Conservation (phyloP, 2,329 filamentous ascomycete genomes). For the Podosphaera fusca region DNA sequence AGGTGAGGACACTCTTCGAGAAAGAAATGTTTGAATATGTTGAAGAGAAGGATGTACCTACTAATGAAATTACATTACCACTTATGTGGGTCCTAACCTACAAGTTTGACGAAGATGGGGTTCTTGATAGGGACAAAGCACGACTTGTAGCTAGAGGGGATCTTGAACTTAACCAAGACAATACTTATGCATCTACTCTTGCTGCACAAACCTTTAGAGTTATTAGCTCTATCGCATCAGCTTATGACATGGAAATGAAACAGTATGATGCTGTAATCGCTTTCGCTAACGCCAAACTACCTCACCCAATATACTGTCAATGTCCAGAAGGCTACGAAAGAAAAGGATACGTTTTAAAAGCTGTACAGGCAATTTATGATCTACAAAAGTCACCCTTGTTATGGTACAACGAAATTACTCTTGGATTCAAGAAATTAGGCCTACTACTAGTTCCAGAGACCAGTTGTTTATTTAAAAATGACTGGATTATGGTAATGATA, state of each 20-base stretch:
- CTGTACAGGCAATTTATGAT: neutral
- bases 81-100: constrained; percentile 6
- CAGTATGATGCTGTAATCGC: neutral
- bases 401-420: neutral
- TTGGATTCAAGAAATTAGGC: neutral
- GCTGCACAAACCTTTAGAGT: no score
- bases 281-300: neutral
- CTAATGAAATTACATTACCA: neutral
- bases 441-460: neutral
- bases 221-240: neutral
- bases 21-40: no score
- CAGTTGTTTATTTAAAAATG: no score
- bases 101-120: constrained; percentile 5
- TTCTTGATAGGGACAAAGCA: constrained; percentile 8
- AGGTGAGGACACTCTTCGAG: no score
- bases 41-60: neutral
- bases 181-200: no score
- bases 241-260: neutral
- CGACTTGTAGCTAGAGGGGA: constrained; percentile 7
- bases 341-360: neutral
- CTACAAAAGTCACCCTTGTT: neutral
- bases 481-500: neutral
- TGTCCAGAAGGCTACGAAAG: neutral
- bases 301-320: neutral
- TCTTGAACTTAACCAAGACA: no score